Percentiles rank a stretch among this genome's conserved stretches.
Evolutionary conservation across 768 basidiomycete species (phyloP).

Genomic region (Collybia sordida): DNA sequence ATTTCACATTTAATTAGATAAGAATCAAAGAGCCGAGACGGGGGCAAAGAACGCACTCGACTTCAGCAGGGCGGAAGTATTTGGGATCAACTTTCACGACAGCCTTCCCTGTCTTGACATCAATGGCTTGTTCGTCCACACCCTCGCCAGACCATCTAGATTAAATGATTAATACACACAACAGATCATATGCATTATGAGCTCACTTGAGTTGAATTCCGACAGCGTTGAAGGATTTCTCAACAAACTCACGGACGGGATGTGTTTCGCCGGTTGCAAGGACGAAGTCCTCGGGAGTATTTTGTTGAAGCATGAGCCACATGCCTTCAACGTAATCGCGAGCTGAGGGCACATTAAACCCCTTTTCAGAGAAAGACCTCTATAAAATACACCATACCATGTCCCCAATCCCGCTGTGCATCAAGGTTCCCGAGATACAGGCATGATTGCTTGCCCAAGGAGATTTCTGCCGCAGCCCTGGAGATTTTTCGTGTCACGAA

Average conservation of each 20-base stretch:
- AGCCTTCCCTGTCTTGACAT: conserved; percentile 63
- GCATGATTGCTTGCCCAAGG: conserved; percentile 83
- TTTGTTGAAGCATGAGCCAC: conserved; percentile 96
- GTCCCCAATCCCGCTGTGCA: conserved; percentile 96
- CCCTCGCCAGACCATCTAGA: conserved; percentile 76
- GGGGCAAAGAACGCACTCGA: conserved; percentile 63
- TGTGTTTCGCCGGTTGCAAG: conserved; percentile 97
- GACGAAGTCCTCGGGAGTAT: conserved; percentile 82
- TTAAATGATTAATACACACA: conserved; percentile 5
- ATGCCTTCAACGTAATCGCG: conserved; percentile 95
- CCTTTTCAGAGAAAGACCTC: not conserved
- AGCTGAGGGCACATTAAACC: conserved; percentile 39
- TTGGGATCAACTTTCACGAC: conserved; percentile 83
- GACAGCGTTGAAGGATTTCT: conserved; percentile 76
- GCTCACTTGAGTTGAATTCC: conserved; percentile 64
- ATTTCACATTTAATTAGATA: conserved; percentile 6
- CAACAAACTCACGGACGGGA: conserved; percentile 89
- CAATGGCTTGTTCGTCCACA: conserved; percentile 75
- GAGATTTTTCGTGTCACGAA: conserved; percentile 97
- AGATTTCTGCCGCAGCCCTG: conserved; percentile 90
- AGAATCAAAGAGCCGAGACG: not conserved
- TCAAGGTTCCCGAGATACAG: conserved; percentile 94
- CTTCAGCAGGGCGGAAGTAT: conserved; percentile 96
- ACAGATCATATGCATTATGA: not conserved
- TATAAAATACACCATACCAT: conserved; percentile 55